Base-by-base conservation (phyloP, 164 flowering plant genomes). In the Brasenia schreberi region DNA sequence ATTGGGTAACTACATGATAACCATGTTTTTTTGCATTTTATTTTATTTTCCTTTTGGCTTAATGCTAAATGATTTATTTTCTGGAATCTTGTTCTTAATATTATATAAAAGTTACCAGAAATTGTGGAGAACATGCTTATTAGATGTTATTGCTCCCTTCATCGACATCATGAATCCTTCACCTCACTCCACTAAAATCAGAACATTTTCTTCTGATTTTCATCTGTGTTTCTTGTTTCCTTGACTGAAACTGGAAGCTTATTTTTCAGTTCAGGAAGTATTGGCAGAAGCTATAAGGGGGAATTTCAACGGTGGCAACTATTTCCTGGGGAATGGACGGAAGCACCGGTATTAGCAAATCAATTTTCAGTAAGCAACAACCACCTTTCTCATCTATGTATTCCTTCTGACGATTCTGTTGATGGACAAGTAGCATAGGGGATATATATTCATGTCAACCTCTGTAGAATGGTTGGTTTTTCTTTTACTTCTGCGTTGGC, bases 271-370 rank as follows among this genome's bases (percentile, higher is more conserved):
- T 81, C 91, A 67, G 99, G 99, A 70, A 91, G 99, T 80, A 91
- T 94, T 69, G 97, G 96, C 42, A 91, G 97, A 82, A 88, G 87
- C 78, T 87, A 74, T 77, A 85, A 59, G 76, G 99, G 99, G 64
- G 89, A 87, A 72, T 94, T 94, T 77, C 84, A 83, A 72, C 87
- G 96, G 7, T 91, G 85, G 87, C 99, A 94, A 78, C 74, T 94
- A 42, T 89, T 91, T 68, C 94, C 99, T 62, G 66, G 71, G 70
- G 74, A 67, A 68, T 85, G 89, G 76, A 89, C 87, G 80, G 89
- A 89, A 33, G 78, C 81, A 69, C 96, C 96, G 60, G 79, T 91
- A 75, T 75, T 88, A 62, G 96, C 93, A 70, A 89, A 94, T 79
- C 99, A 91, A 66, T 94, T 94, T 79, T 91, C 99, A 72, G 97